phyloP scores from a whole-genome alignment of 2,329 filamentous ascomycete genomes.

The Sclerotinia sclerotiorum region DNA sequence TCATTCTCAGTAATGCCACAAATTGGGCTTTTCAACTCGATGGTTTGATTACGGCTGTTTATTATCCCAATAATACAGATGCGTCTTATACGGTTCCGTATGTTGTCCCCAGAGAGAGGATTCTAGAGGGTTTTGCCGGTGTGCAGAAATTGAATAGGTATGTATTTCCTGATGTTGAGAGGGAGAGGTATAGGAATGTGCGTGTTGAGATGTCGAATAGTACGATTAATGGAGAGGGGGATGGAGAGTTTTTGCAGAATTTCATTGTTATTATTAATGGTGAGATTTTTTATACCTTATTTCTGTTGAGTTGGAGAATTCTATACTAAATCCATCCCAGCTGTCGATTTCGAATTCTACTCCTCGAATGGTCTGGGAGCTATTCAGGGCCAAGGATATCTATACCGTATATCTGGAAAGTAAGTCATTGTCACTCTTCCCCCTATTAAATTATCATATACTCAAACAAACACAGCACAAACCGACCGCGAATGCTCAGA shows the following conservation, averaged over 20 bases:
- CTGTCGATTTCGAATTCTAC: slow-evolving; percentile 54
- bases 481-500: slow-evolving; percentile 32
- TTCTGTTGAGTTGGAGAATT: slow-evolving; percentile 27
- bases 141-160: slow-evolving; percentile 37
- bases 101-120: slow-evolving; percentile 5
- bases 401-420: slow-evolving; percentile 40
- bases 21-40: slow-evolving; percentile 54
- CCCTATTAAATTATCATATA: slow-evolving; percentile 38
- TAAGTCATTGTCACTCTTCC: not conserved
- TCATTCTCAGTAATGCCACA: slow-evolving; percentile 48
- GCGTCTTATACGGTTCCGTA: slow-evolving; percentile 16
- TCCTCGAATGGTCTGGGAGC: slow-evolving; percentile 53
- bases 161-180: not conserved
- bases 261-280: slow-evolving; percentile 52
- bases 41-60: slow-evolving; percentile 51
- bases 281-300: not conserved
- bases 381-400: slow-evolving; percentile 53
- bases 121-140: slow-evolving; percentile 40
- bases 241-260: slow-evolving; percentile 39
- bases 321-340: slow-evolving; percentile 34
- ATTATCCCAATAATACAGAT: slow-evolving; percentile 10
- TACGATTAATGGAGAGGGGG: slow-evolving; percentile 28
- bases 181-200: slow-evolving; percentile 43
- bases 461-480: slow-evolving; percentile 41
- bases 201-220: slow-evolving; percentile 39